Evolutionary conservation across 1,284 basidiomycete genomes (phyloP).

Genomic region (Cutaneotrichosporon cutaneum): DNA sequence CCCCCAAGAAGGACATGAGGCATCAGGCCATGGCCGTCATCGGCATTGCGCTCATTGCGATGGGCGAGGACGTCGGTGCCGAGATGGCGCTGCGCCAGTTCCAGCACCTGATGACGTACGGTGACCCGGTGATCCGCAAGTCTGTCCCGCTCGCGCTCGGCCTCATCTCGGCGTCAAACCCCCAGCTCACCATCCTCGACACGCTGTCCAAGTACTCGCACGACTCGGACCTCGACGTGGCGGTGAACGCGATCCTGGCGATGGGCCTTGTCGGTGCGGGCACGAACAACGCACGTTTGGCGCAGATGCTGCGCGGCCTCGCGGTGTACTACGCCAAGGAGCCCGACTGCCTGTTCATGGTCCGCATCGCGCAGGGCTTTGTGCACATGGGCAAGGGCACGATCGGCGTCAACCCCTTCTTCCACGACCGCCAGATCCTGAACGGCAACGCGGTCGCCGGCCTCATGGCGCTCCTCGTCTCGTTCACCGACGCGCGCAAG

Average conservation of each 20-base stretch:
- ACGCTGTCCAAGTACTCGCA: conserved; percentile 99
- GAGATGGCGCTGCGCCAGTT: conserved; percentile 95
- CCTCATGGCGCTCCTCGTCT: conserved; percentile 78
- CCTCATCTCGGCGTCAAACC: conserved; percentile 92
- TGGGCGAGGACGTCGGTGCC: conserved; percentile 97
- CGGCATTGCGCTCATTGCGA: conserved; percentile 90
- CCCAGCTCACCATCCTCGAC: conserved; percentile 91
- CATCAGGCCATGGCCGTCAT: conserved; percentile 94
- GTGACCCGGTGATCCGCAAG: conserved; percentile 88
- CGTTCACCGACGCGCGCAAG: conserved; percentile 89
- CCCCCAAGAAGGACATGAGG: conserved; percentile 66
- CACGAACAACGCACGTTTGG: conserved; percentile 95
- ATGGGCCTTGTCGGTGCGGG: conserved; percentile 99
- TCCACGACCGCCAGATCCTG: conserved; percentile 87
- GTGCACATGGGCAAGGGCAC: conserved; percentile 99
- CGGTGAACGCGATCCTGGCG: conserved; percentile 94
- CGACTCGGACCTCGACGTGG: conserved; percentile 94
- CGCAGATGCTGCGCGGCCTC: conserved; percentile 94
- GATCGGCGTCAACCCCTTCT: conserved; percentile 97
- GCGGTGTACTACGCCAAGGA: conserved; percentile 98
- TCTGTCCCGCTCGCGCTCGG: conserved; percentile 94
- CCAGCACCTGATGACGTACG: conserved; percentile 98
- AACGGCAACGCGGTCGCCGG: conserved; percentile 88
- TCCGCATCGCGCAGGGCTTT: conserved; percentile 91
- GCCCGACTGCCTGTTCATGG: conserved; percentile 94